Percentiles rank a stretch among this genome's conserved stretches.
Evolutionary conservation across 1,139 yeast species (phyloP).

Genomic region (Keqinozyma sinolaborantium): DNA sequence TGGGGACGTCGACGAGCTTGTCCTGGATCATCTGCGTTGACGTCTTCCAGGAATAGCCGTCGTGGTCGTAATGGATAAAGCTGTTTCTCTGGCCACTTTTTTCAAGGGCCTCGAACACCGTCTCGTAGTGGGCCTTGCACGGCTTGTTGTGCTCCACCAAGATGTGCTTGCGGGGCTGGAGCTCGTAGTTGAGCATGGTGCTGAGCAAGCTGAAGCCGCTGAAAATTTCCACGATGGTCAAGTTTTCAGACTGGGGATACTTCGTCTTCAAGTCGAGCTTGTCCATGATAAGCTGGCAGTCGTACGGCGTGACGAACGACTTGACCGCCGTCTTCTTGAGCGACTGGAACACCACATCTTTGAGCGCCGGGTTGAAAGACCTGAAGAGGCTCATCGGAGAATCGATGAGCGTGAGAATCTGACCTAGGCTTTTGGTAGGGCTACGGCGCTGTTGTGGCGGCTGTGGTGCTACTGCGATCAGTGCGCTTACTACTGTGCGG

Average conservation of each 20-base stretch:
- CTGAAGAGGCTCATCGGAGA: slow-evolving; percentile 7
- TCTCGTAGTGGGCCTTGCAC: slow-evolving; percentile 27
- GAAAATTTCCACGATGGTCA: slow-evolving; percentile 65
- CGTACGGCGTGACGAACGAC: slow-evolving; percentile 18
- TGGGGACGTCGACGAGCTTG: slow-evolving; percentile 36
- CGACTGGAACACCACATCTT: slow-evolving; percentile 11
- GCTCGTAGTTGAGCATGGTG: slow-evolving; percentile 49
- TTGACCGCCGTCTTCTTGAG: slow-evolving; percentile 12
- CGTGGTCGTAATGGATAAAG: slow-evolving; percentile 27
- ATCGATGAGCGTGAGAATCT: too few species aligned
- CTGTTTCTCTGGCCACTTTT: slow-evolving; percentile 20
- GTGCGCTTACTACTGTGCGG: too few species aligned
- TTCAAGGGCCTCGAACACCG: slow-evolving; percentile 18
- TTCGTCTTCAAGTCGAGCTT: slow-evolving; percentile 34
- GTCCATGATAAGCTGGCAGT: slow-evolving; percentile 40
- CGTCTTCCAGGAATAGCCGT: slow-evolving; percentile 69
- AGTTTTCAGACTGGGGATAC: slow-evolving; percentile 38
- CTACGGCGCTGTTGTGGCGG: too few species aligned
- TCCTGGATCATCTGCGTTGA: slow-evolving; percentile 42
- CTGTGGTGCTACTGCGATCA: too few species aligned
- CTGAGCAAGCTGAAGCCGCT: slow-evolving; percentile 55
- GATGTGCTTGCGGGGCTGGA: slow-evolving; percentile 59
- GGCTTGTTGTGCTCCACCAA: slow-evolving; percentile 51
- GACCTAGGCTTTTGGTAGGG: too few species aligned
- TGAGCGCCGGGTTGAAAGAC: slow-evolving; percentile 30